Conservation (phyloP, 352 stramenopile genomes). For the Phytophthora fragariaefolia region DNA sequence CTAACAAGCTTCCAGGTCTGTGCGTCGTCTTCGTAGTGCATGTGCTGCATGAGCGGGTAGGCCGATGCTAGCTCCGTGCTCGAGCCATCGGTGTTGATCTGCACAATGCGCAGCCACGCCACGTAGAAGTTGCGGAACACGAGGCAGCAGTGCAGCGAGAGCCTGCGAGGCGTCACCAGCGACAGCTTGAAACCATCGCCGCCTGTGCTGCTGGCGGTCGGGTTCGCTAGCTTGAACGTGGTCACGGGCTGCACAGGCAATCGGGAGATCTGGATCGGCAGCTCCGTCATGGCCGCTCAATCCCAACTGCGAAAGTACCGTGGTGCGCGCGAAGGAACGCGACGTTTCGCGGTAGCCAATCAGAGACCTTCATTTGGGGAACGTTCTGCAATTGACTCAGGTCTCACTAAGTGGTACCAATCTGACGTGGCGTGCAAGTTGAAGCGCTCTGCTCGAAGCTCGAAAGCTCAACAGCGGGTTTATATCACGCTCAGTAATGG, state of each 20-base stretch:
- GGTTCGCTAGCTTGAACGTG: not conserved
- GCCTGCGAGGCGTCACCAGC: conserved; percentile 30
- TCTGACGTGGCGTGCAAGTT: not conserved
- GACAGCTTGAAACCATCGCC: conserved; percentile 50
- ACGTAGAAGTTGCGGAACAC: conserved; percentile 81
- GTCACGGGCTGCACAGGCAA: conserved; percentile 13
- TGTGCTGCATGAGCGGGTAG: conserved; percentile 61
- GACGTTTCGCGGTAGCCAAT: conserved; percentile 33
- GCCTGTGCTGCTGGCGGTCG: conserved; percentile 38
- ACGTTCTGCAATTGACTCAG: conserved; percentile 11
- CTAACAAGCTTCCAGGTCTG: conserved; percentile 74
- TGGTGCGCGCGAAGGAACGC: conserved; percentile 24
- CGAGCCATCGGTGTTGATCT: conserved; percentile 51
- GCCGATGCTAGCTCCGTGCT: conserved; percentile 46
- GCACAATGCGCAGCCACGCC: conserved; percentile 57
- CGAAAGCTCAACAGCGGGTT: no score
- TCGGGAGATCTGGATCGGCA: conserved; percentile 32
- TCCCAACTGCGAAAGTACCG: conserved; percentile 9
- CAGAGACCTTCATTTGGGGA: conserved; percentile 18
- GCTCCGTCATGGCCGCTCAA: conserved; percentile 26
- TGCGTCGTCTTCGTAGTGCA: conserved; percentile 71
- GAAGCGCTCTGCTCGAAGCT: conserved; percentile 8
- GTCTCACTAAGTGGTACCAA: conserved; percentile 14
- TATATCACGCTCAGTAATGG: no score
- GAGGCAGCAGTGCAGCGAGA: conserved; percentile 34